Base-by-base conservation (phyloP, 23 red algal genomes). In the Gracilariopsis chorda region DNA sequence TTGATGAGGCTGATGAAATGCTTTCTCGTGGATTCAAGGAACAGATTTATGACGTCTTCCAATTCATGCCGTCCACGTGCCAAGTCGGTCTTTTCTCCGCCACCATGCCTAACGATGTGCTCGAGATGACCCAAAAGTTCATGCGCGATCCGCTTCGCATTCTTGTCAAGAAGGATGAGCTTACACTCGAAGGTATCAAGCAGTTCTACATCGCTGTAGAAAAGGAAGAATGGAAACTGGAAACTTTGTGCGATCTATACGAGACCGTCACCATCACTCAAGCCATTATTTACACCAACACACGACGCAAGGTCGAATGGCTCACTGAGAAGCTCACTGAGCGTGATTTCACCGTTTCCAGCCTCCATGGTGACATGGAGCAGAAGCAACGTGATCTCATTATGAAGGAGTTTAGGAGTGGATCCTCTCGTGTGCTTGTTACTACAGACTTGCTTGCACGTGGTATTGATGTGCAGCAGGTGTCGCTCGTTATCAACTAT, bases 1-100 rank as follows among this genome's bases (percentile, higher is more conserved):
- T 99, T 44, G 97, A 99, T 77, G 97, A 99, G 52, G 97, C 97
- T 49, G 97, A 99, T 59, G 97, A 99, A 80, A 99, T 99, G 97
- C 93, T 99, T 51, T 96, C 93, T 8, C 94, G 97, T 77, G 97
- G 97, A 23, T 99, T 99, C 90, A 99, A 99, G 86, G 97, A 99
- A 62, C 97, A 99, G 90, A 99, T 99, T 55, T 99, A 99, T 81
- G 93, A 95, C 34, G 93, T 99, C 27, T 99, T 99, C 84, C 93
- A 99, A 77, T 99, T 94, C 94, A 99, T 99, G 97, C 93, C 93
- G 1, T 80, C 93, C 6, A 94, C 86, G 27, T 98, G 95, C 90
- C 95, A 98, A 69, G 95, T 98, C 13, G 90, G 90, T 37, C 88
- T 98, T 32, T 99, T 99, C 57, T 95, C 92, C 0, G 97, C 97